Base-by-base conservation (phyloP, 2,329 filamentous ascomycete genomes). In the Ceratocystis destructans region DNA sequence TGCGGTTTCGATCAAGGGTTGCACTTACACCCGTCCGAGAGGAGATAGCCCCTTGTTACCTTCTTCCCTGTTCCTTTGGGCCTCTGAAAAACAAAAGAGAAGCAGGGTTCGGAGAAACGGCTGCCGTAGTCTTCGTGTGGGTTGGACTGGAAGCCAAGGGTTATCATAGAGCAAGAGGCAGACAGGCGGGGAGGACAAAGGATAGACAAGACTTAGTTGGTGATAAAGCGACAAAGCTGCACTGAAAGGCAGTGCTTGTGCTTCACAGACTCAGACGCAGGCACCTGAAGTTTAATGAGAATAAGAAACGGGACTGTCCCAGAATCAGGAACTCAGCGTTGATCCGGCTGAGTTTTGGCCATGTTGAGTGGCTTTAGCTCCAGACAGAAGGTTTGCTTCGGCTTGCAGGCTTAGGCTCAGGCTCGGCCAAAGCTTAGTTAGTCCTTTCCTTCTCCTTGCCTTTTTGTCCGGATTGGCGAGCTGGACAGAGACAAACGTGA, bases 401-500 rank as follows among this genome's bases (percentile, higher is more conserved):
- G 37, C 37, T 41, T 41, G 37, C 37, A 5, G 37, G 37, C 37
- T 12, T 8, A 37, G 10, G 33, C 33, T 41, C 31, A 7, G 31
- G 5, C 31, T 6, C 37, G 37, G 37, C 37, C 37, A 41, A 41
- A 41, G 37, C 37, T 41, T 41, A 41, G 10, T 12, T 41, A 8
- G 37, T 12, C 37, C 37, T 41, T 41, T 41, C 37, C 37, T 41
- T 12, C 37, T 50, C 46, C 22, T 50, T 50, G 48, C 48, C 12
- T 22, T 50, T 8, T 50, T 50, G 48, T n/a, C 1, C 8, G 28
- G 25, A 28, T 31, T 28, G 53, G 28, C 22, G 53, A 57, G 22
- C 22, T 57, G 22, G 28, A 57, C 53, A 57, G 53, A 57, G 53
- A 57, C 53, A 53, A 48, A 53, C 62, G 25, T 65, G 64, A 65